A percentile compares a stretch with the other conserved stretches of the same genome.
phyloP scores from a whole-genome alignment of 352 stramenopile genomes.

The Thalassiosira mediterranea region DNA sequence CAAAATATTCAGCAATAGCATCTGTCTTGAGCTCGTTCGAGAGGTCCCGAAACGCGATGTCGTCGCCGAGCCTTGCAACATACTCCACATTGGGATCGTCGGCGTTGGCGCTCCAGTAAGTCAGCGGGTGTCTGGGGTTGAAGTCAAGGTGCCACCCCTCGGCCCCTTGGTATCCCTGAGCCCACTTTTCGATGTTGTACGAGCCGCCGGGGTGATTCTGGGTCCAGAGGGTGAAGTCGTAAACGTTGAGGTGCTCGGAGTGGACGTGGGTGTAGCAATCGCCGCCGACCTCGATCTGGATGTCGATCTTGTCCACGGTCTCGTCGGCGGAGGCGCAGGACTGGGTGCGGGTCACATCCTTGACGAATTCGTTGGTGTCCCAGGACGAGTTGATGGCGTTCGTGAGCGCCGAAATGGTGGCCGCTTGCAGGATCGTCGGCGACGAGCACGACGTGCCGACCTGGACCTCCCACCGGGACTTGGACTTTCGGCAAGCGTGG shows the following conservation, averaged over 20 bases:
- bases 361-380: slow-evolving; percentile 37
- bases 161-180: slow-evolving; percentile 25
- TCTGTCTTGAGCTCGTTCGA: slow-evolving; percentile 51
- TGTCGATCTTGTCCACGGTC: slow-evolving; percentile 23
- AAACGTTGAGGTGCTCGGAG: slow-evolving; percentile 54
- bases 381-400: slow-evolving; percentile 29
- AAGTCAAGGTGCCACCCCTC: neutral
- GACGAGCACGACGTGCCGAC: slow-evolving; percentile 21
- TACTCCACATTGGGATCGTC: neutral
- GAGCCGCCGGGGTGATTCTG: slow-evolving; percentile 45
- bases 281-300: slow-evolving; percentile 42
- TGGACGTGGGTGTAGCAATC: slow-evolving; percentile 61
- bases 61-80: slow-evolving; percentile 56
- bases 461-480: slow-evolving; percentile 38
- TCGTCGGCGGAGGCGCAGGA: slow-evolving; percentile 28
- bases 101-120: slow-evolving; percentile 41
- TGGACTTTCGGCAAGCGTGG: slow-evolving; percentile 23
- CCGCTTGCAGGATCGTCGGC: slow-evolving; percentile 14
- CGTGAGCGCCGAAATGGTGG: slow-evolving; percentile 26
- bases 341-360: slow-evolving; percentile 33
- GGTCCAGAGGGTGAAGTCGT: slow-evolving; percentile 71
- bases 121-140: slow-evolving; percentile 32
- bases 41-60: slow-evolving; percentile 56
- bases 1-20: slow-evolving; percentile 57
- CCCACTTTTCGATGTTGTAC: slow-evolving; percentile 57